Conservation (phyloP, 768 basidiomycete species). For the Infundibulicybe gibba region DNA sequence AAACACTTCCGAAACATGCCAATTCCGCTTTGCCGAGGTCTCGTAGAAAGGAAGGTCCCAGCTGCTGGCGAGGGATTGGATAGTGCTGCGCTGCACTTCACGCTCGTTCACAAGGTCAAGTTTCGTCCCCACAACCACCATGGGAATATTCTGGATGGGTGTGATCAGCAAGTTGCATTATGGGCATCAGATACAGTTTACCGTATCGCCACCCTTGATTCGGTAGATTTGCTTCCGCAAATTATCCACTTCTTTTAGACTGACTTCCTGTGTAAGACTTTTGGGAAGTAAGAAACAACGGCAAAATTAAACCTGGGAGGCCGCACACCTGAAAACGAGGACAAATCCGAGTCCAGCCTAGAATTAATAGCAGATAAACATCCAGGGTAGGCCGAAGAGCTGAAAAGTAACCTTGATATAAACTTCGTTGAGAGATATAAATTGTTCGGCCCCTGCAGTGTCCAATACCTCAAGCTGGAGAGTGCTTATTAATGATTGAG, state of each 20-base stretch:
- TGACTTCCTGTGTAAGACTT: slow-evolving; percentile 80
- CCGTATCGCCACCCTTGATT: slow-evolving; percentile 68
- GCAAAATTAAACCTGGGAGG: slow-evolving; percentile 1
- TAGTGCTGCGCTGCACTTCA: slow-evolving; percentile 64
- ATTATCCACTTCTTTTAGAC: slow-evolving; percentile 74
- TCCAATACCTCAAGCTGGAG: slow-evolving; percentile 74
- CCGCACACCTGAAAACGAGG: slow-evolving; percentile 70
- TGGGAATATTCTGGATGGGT: slow-evolving; percentile 54
- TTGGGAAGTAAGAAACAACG: slow-evolving; percentile 4
- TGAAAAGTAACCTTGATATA: slow-evolving; percentile 63
- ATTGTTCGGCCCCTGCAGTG: slow-evolving; percentile 86
- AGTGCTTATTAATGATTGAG: slow-evolving; percentile 5
- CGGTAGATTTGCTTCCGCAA: slow-evolving; percentile 80
- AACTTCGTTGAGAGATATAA: slow-evolving; percentile 74
- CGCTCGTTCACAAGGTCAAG: slow-evolving; percentile 78
- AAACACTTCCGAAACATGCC: slow-evolving; percentile 78
- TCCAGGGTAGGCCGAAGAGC: background rate
- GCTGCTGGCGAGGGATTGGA: slow-evolving; percentile 57
- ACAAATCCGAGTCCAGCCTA: slow-evolving; percentile 75
- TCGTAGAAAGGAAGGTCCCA: slow-evolving; percentile 83
- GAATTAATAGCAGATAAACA: background rate
- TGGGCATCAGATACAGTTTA: slow-evolving; percentile 23
- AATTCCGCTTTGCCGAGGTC: slow-evolving; percentile 84
- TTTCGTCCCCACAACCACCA: slow-evolving; percentile 86
- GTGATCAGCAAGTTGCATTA: slow-evolving; percentile 3